Conservation (phyloP, 305 asterid species). For the Fraxinus nigra region DNA sequence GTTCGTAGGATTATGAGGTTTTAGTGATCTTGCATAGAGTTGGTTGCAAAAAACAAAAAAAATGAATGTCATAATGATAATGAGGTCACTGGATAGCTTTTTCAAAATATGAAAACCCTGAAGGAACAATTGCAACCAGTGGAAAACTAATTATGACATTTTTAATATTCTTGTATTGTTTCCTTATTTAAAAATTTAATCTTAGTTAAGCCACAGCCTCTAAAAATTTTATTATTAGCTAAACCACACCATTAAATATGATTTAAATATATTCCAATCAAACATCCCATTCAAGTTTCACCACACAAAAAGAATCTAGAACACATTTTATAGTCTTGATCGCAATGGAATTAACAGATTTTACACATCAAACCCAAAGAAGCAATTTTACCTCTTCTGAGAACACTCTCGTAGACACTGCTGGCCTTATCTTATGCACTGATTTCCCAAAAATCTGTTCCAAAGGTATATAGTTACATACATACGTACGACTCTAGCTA, state of each 20-base stretch:
- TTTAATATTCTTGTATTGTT: background rate
- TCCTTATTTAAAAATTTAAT: background rate
- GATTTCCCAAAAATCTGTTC: slow-evolving; percentile 56
- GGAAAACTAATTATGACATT: background rate
- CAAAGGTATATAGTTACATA: slow-evolving; percentile 15
- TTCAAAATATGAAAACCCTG: background rate
- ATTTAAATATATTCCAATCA: background rate
- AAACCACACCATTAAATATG: background rate
- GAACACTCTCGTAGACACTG: slow-evolving; percentile 34
- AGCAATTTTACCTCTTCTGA: slow-evolving; percentile 54
- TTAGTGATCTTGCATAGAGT: background rate
- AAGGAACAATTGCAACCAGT: background rate
- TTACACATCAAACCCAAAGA: background rate
- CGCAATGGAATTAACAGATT: background rate
- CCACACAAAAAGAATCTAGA: background rate
- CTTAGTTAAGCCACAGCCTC: background rate
- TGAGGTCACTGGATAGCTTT: background rate
- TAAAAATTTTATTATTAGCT: background rate
- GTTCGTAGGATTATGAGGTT: background rate
- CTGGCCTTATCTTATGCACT: slow-evolving; percentile 41
- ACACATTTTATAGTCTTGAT: background rate
- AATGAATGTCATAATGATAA: background rate
- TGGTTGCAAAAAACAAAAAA: background rate
- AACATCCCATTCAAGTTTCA: background rate
- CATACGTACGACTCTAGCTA: background rate